Percentiles rank a stretch among this genome's conserved stretches.
Evolutionary conservation across 768 basidiomycete genomes (phyloP).

Genomic region (Hygrocybe coccinea): DNA sequence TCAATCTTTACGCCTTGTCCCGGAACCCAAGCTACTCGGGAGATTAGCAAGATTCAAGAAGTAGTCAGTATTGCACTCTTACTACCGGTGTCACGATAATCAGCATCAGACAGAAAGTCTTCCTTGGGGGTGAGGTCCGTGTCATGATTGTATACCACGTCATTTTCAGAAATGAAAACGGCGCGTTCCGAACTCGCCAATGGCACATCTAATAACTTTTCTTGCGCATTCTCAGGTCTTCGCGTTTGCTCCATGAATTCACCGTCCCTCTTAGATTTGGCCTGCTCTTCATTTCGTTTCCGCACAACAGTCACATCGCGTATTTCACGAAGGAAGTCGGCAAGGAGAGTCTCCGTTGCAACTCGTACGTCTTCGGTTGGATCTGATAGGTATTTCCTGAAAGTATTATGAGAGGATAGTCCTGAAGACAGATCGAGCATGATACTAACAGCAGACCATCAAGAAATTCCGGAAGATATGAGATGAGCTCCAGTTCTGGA

Average conservation of each 20-base stretch:
- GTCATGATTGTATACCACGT: conserved; percentile 37
- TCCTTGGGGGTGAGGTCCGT: conserved; percentile 40
- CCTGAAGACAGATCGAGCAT: not conserved
- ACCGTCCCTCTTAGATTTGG: conserved; percentile 36
- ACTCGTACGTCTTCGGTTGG: conserved; percentile 90
- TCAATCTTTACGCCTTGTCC: conserved; percentile 93
- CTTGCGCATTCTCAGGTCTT: conserved; percentile 40
- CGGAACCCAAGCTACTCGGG: conserved; percentile 69
- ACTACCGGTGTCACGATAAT: conserved; percentile 66
- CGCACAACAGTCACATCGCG: conserved; percentile 76
- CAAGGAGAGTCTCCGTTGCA: conserved; percentile 83
- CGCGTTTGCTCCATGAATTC: conserved; percentile 41
- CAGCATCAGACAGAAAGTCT: conserved; percentile 44
- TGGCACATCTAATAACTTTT: conserved; percentile 56
- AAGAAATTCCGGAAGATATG: conserved; percentile 90
- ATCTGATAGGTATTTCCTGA: conserved; percentile 91
- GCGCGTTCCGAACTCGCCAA: conserved; percentile 54
- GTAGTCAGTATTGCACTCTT: conserved; percentile 12
- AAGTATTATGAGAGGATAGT: conserved; percentile 6
- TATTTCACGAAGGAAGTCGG: conserved; percentile 88
- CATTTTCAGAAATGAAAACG: conserved; percentile 51
- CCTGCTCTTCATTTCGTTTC: conserved; percentile 55
- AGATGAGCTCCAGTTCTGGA: conserved; percentile 91
- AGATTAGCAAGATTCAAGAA: conserved; percentile 2
- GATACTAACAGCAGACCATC: conserved; percentile 83